Evolutionary conservation across 2,329 filamentous ascomycete genomes (phyloP), one percentile per base, ranked within the genome.

Genomic region (Epichloe brachyelytri): DNA sequence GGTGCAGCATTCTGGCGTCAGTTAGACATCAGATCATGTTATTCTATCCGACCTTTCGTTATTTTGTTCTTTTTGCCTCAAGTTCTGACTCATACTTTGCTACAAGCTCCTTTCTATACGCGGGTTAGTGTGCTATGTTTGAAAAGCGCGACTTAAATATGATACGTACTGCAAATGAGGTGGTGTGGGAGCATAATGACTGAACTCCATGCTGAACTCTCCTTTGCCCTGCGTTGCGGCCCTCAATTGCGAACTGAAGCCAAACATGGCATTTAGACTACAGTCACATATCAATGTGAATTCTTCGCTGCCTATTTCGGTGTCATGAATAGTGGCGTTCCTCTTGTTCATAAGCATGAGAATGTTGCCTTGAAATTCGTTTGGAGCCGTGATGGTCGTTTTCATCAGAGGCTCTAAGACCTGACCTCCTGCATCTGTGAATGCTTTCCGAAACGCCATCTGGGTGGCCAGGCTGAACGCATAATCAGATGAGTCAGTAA

Each of bases 151-250:
- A 10, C 3, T n/a, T 26, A 1, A 20, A n/a, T 12, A 39, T 43
- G 50, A 43, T 56, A 80, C 83, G 65, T 83, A 86, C 85, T 98
- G 93, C 67, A 97, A 67, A 65, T 97, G 90, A 61, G 82, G 80
- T 46, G 90, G 86, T 53, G 93, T 88, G 48, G 88, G 77, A 49
- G 86, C 82, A 63, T 98, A 98, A 72, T 97, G 93, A 68, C 86
- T 93, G 64, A 98, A 98, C 71, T 98, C 93, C 93, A 98, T 97
- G 62, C 80, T 86, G 65, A 96, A 98, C 73, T 98, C 93, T 62
- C 93, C 93, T 78, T 98, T 98, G 55, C 93, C 93, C 73, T 98
- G 93, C 2, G 90, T 97, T 20, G 90, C 87, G 14, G 93, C 93
- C 60, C 93, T 80, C 58, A 98, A 71, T 70, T 95, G 87, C 41